These are phyloP conservation scores for Alternaria panax DNA, from an alignment of 2,329 filamentous ascomycete genomes.

Conservation along the genomic window DNA sequence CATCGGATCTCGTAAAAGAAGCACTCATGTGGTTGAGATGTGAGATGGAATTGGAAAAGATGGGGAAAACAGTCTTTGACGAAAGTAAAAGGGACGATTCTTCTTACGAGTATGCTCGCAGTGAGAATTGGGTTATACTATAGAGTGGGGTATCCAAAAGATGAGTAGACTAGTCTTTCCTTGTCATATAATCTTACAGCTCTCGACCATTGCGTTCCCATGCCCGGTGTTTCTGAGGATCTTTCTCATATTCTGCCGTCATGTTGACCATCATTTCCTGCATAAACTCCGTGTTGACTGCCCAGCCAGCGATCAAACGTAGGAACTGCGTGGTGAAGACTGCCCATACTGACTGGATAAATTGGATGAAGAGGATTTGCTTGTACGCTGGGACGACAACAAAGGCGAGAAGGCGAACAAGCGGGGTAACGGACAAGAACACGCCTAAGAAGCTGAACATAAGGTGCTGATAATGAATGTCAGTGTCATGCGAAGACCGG, in stretches of 20 bases:
- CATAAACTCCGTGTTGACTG: constrained; percentile 15
- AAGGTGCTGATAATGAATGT: constrained; percentile 6
- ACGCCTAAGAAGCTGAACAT: background rate
- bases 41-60: background rate
- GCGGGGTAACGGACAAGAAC: constrained; percentile 7
- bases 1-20: background rate
- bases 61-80: background rate
- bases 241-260: background rate
- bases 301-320: constrained; percentile 16
- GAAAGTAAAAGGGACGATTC: background rate
- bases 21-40: background rate
- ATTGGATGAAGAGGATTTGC: constrained; percentile 23
- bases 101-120: background rate
- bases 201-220: no score
- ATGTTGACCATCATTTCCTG: constrained; percentile 16
- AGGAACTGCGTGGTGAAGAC: constrained; percentile 12
- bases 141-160: background rate
- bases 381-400: constrained; percentile 18
- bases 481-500: background rate
- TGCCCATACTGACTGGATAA: constrained; percentile 3
- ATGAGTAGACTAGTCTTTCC: background rate
- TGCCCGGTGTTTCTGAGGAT: background rate
- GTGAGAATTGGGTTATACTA: background rate
- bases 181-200: background rate
- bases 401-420: constrained; percentile 18